Conservation (phyloP, 73 alveolate genomes). For the Tetrahymena borealis region DNA sequence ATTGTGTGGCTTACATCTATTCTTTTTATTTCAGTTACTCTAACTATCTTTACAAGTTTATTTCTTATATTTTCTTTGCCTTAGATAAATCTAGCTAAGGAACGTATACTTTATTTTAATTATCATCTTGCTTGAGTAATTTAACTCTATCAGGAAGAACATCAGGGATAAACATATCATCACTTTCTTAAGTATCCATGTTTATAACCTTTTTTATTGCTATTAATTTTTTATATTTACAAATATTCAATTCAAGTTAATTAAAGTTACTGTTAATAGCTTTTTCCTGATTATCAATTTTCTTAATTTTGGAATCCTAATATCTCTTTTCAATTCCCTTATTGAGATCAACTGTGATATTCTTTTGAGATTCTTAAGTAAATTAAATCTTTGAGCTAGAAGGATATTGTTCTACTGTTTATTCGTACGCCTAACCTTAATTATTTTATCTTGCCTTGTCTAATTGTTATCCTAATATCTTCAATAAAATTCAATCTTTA, state of each 20-base stretch:
- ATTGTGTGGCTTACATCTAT: not conserved
- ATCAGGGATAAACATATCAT: not conserved
- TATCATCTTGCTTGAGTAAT: not conserved
- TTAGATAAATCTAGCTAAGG: not conserved
- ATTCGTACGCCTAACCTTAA: no score
- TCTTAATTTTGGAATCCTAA: no score
- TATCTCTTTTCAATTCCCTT: no score
- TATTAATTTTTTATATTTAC: not conserved
- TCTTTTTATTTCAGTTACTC: not conserved
- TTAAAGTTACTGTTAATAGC: not conserved
- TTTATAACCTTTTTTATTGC: not conserved
- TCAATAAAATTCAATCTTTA: no score
- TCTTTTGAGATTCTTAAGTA: no score
- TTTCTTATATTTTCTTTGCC: not conserved
- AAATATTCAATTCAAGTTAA: no score
- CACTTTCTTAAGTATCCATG: not conserved
- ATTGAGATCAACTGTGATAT: no score
- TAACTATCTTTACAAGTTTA: not conserved
- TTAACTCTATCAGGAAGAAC: not conserved
- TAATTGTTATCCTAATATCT: no score
- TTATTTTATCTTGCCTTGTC: no score
- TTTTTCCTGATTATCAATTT: not conserved
- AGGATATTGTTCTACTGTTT: no score
- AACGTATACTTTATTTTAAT: not conserved
- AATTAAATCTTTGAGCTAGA: no score